Base-by-base conservation (phyloP, 352 stramenopile genomes). In the Globisporangium spiculum region DNA sequence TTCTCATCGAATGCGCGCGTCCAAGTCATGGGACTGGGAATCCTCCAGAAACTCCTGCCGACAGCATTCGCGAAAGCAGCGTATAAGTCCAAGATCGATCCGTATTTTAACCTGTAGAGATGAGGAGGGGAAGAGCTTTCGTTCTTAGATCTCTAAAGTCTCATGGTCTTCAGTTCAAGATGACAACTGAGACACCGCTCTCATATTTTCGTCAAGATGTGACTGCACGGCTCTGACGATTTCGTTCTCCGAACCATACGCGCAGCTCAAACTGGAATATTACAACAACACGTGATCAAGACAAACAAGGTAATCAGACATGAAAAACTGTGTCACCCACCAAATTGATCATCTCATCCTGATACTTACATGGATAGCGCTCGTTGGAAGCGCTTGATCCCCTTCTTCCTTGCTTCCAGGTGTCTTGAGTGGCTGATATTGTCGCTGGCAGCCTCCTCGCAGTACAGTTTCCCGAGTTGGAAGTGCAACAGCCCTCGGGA, bases 71-170 rank as follows among this genome's bases (percentile, higher is more conserved):
- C 84, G 9, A 86, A 87, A 58, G 82, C 82, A 34, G 68, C 74
- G 53, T 93, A 93, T 79, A 90, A 89, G 68, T 66, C 81, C 9
- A 87, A 86, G 54, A 79, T 94, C 36, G 82, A 94, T 55, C 82
- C 84, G 55, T 91, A 91, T 57, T 94, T 81, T 60, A 88, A 91
- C 56, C 60, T 91, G 56, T 91, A 77, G 27, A 32, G 27, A 30
- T 32, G 2, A 3, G 27, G 27, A 32, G 27, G 27, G 7, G 27
- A 1, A 57, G 22, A 3, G 10, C 18, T 50, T 50, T 50, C 22
- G 7, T 34, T 34, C 50, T 32, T 30, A 24, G 22, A 20, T 8
- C 27, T 57, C 22, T 32, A 32, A 3, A 32, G 18, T 41, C 32
- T 36, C 32, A 9, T 36, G 32, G 32, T 36, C 27, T 32, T 32